A percentile compares a stretch with the other conserved stretches of the same genome.
Evolutionary conservation across 257 asterid genomes (phyloP).

Genomic region (Scutellaria barbata): DNA sequence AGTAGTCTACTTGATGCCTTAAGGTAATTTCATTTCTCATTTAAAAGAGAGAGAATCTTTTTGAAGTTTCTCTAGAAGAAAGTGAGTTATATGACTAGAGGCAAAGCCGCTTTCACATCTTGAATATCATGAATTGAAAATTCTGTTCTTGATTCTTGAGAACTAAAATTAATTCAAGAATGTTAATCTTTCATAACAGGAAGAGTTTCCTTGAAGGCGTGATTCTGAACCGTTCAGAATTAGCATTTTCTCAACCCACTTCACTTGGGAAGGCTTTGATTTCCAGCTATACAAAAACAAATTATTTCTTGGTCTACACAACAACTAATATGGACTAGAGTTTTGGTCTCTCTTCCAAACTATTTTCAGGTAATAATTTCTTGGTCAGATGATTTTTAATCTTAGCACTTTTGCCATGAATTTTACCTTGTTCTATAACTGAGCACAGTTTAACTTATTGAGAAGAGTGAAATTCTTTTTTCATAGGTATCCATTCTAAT

Average conservation of each 20-base stretch:
- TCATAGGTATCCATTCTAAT: neutral
- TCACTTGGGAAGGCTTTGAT: slow-evolving; percentile 64
- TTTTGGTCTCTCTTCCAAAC: slow-evolving; percentile 7
- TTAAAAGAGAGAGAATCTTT: neutral
- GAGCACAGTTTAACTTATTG: too few relatives aligned
- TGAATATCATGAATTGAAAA: too few relatives aligned
- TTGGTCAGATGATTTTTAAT: neutral
- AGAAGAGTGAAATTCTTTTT: neutral
- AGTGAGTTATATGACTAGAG: too few relatives aligned
- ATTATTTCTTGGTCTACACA: slow-evolving; percentile 64
- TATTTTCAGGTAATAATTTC: neutral
- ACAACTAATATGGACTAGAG: slow-evolving; percentile 44
- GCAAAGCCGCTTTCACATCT: too few relatives aligned
- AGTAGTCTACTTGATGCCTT: slow-evolving; percentile 74
- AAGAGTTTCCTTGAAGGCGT: slow-evolving; percentile 56
- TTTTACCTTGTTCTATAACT: too few relatives aligned
- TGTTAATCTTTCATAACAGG: slow-evolving; percentile 47
- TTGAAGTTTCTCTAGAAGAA: neutral
- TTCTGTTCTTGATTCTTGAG: neutral
- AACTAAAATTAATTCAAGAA: neutral
- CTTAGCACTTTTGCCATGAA: neutral
- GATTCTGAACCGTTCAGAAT: slow-evolving; percentile 43
- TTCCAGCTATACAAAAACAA: slow-evolving; percentile 59
- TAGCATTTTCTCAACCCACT: slow-evolving; percentile 85
- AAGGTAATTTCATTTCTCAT: slow-evolving; percentile 48